Conservation (phyloP, 768 basidiomycete species). For the Dentipellis sp. region DNA sequence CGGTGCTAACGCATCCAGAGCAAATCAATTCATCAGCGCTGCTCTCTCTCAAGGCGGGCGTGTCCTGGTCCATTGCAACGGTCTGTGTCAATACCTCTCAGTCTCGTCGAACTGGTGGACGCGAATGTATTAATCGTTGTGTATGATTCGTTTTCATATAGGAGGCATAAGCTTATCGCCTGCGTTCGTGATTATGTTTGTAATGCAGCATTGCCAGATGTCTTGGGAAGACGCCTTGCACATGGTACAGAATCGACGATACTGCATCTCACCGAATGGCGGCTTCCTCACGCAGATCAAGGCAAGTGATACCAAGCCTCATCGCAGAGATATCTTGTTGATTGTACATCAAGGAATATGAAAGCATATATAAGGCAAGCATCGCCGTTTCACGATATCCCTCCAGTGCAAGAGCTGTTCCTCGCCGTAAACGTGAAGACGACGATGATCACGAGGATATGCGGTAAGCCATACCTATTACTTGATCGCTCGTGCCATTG, state of each 20-base stretch:
- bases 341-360: conserved; percentile 62
- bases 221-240: conserved; percentile 87
- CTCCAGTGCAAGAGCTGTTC: conserved; percentile 31
- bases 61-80: conserved; percentile 86
- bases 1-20: conserved; percentile 31
- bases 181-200: conserved; percentile 88
- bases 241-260: conserved; percentile 81
- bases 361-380: conserved; percentile 81
- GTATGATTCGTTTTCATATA: conserved; percentile 18
- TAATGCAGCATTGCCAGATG: conserved; percentile 75
- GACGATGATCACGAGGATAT: conserved; percentile 52
- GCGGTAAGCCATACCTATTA: conserved; percentile 18
- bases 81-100: conserved; percentile 27
- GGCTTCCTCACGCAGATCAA: conserved; percentile 92
- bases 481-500: background rate
- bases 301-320: conserved; percentile 29
- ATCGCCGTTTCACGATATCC: conserved; percentile 59
- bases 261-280: conserved; percentile 89
- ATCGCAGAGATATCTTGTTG: background rate
- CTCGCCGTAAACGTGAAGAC: conserved; percentile 55
- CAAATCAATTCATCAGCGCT: conserved; percentile 64
- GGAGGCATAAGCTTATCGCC: conserved; percentile 86
- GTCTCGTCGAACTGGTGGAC: background rate
- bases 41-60: conserved; percentile 61
- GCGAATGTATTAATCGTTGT: background rate